Percentiles rank a stretch among this genome's conserved stretches.
phyloP scores from a whole-genome alignment of 148 eudicot genomes.

The Spergularia bocconei region DNA sequence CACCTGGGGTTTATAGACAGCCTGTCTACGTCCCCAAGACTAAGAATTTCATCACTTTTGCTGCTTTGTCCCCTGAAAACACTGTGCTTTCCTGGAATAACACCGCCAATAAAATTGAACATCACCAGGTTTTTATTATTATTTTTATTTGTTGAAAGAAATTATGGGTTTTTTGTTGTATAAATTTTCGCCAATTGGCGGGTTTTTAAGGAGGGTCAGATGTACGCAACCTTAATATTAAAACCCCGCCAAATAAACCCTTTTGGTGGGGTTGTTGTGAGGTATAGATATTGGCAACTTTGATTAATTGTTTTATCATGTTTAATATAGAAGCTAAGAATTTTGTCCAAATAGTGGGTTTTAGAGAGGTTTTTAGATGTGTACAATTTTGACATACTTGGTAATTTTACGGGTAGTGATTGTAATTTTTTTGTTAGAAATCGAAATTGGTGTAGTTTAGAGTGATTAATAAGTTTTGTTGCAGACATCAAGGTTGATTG shows the following conservation, averaged over 20 bases:
- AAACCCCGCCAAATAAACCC: no score
- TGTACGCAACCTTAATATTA: background rate
- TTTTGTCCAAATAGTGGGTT: background rate
- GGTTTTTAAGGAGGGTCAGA: background rate
- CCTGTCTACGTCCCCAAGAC: constrained; percentile 87
- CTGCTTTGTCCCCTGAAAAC: constrained; percentile 62
- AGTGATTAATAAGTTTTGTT: constrained; percentile 2
- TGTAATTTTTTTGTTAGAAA: background rate
- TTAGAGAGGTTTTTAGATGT: background rate
- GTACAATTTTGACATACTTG: background rate
- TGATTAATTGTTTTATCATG: no score
- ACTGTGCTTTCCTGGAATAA: constrained; percentile 72
- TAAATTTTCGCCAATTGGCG: background rate
- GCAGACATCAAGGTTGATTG: constrained; percentile 74
- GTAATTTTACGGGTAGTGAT: background rate
- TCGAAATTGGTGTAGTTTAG: background rate
- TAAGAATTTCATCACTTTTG: constrained; percentile 74
- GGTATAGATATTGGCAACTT: no score
- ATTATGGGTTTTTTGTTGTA: background rate
- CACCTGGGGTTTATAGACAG: constrained; percentile 80
- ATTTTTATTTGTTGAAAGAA: no score
- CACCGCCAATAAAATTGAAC: constrained; percentile 71
- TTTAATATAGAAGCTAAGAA: background rate
- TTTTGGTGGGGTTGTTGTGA: no score
- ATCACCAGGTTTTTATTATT: constrained; percentile 66